These are phyloP conservation scores for Evansstolkia leycettana DNA, from an alignment of 495 filamentous ascomycete genomes.

Conservation along the genomic window DNA sequence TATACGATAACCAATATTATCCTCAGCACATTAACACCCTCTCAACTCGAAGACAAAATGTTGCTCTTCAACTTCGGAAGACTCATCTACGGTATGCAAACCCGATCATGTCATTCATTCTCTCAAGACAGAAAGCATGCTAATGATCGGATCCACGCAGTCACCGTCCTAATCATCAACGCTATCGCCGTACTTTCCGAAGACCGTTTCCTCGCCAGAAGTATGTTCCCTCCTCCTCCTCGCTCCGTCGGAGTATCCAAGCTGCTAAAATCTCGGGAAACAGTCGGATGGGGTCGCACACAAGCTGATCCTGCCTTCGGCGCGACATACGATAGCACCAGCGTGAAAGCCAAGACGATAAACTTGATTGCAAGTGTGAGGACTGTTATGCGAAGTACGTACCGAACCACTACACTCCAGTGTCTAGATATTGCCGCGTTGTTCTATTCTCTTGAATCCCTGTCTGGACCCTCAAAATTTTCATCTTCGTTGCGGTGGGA, in stretches of 20 bases:
- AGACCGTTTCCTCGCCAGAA: slow-evolving; percentile 92
- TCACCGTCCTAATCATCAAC: slow-evolving; percentile 78
- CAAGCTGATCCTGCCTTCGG: slow-evolving; percentile 65
- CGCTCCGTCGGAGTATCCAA: neutral
- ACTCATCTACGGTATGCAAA: slow-evolving; percentile 52
- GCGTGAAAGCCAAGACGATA: slow-evolving; percentile 76
- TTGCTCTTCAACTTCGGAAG: slow-evolving; percentile 59
- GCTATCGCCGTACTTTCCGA: slow-evolving; percentile 91
- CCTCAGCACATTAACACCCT: slow-evolving; percentile 3
- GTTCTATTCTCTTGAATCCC: too few relatives aligned
- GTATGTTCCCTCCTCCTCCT: slow-evolving; percentile 37
- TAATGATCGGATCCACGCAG: slow-evolving; percentile 53
- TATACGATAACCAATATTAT: neutral
- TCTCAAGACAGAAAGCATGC: slow-evolving; percentile 49
- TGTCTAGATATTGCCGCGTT: too few relatives aligned
- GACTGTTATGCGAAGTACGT: slow-evolving; percentile 83
- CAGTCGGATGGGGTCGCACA: slow-evolving; percentile 70
- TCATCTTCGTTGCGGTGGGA: too few relatives aligned
- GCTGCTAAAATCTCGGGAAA: neutral
- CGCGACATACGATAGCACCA: slow-evolving; percentile 52
- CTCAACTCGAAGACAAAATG: slow-evolving; percentile 33
- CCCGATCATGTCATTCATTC: neutral
- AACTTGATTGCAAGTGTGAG: slow-evolving; percentile 84
- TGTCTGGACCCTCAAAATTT: too few relatives aligned
- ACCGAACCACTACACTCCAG: too few relatives aligned